phyloP scores from a whole-genome alignment of 495 filamentous ascomycete species.

The Diplogelasinospora grovesii region DNA sequence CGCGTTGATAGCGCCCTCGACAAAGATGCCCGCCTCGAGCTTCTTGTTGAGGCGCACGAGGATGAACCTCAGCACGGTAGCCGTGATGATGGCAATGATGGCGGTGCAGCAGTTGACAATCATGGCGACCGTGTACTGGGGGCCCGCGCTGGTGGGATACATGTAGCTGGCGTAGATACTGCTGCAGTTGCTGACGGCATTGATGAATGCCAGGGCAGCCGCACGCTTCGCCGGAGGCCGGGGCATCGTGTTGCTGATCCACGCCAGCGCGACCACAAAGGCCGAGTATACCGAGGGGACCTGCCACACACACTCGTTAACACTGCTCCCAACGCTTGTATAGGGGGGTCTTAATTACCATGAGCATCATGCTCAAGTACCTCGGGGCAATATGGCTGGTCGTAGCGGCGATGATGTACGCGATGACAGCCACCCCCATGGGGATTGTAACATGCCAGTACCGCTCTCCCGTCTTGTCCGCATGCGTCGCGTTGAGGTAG shows the following conservation, averaged over 20 bases:
- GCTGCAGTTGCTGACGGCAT: conserved; percentile 67
- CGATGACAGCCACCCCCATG: conserved; percentile 58
- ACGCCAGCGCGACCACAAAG: conserved; percentile 68
- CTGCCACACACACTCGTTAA: background rate
- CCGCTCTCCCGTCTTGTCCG: conserved; percentile 70
- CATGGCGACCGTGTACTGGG: conserved; percentile 60
- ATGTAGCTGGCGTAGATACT: conserved; percentile 75
- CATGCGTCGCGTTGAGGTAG: conserved; percentile 69
- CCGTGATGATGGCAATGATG: conserved; percentile 58
- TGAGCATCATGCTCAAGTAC: conserved; percentile 80
- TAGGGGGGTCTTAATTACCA: conserved; percentile 41
- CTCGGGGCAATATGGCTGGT: conserved; percentile 59
- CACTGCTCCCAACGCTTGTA: no score
- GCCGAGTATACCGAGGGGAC: conserved; percentile 54
- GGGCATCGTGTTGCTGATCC: conserved; percentile 75
- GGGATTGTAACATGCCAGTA: conserved; percentile 71
- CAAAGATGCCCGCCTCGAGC: conserved; percentile 50
- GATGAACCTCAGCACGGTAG: conserved; percentile 57
- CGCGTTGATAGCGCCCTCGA: conserved; percentile 43
- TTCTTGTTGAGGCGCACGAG: conserved; percentile 66
- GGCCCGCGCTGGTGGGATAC: conserved; percentile 38
- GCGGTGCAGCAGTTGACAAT: conserved; percentile 64
- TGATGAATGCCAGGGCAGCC: conserved; percentile 73
- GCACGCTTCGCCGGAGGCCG: conserved; percentile 82
- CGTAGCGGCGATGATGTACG: conserved; percentile 69